Base-by-base conservation (phyloP, 1,284 basidiomycete genomes). In the Malassezia dermatis region DNA sequence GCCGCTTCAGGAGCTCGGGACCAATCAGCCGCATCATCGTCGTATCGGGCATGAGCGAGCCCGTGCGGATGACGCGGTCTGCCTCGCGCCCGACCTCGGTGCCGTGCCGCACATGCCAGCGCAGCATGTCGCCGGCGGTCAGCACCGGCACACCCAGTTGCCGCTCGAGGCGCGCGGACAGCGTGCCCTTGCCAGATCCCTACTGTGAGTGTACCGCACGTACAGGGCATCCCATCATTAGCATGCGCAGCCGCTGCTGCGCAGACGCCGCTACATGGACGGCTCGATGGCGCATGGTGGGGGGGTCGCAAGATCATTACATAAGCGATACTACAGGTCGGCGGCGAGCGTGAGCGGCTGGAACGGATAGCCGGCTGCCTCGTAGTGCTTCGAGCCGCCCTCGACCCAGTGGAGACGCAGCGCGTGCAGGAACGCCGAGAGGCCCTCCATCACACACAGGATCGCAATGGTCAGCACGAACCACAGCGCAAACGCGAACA, bases 321-420 rank as follows among this genome's bases (percentile, higher is more conserved):
- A 43, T 27, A 32, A 32, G 19, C 28, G 15, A 30, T 26, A 30
- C 48, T 28, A 40, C 27, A 37, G n/a, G n/a, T 35, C 39, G 8
- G 35, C 21, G 21, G 32, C 27, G 31, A 64, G 57, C 2, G 49
- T 62, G 47, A 74, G 64, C 28, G 71, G 71, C 58, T 65, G 58
- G 48, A 73, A 74, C 47, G 67, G 61, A 80, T 89, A 84, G 69
- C 90, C 89, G 58, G 82, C 85, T 34, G 88, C 90, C 77, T 86
- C 84, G 77, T 88, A 95, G 75, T 91, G 89, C 81, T 96, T 96
- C 78, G 89, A 89, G 78, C 91, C 91, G 47, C 85, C 86, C 77
- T 96, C 91, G 62, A 95, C 91, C 90, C 93, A 96, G 76, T 95
- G 91, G 65, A 98, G 81, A 76, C 94, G 86, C 60, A 98, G 81